Evolutionary conservation across 768 basidiomycete species (phyloP).

Genomic region (Rubroboletus satanas): DNA sequence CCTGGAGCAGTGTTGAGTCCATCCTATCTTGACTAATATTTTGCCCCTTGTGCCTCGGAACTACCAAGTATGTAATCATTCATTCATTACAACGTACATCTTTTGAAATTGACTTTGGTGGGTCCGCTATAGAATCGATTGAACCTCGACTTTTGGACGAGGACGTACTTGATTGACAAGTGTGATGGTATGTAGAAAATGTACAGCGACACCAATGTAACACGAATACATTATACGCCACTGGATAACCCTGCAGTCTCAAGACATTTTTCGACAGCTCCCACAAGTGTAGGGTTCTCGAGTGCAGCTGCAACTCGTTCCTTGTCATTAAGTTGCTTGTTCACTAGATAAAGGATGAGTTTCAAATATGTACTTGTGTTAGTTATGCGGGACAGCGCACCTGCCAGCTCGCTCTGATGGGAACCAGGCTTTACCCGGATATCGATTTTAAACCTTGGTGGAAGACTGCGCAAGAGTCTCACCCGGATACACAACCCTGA

Average conservation of each 20-base stretch:
- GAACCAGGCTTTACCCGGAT: constrained; percentile 91
- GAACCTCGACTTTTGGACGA: background rate
- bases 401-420: constrained; percentile 90
- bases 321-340: constrained; percentile 98
- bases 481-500: constrained; percentile 91
- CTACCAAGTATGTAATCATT: background rate
- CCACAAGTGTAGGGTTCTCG: constrained; percentile 83
- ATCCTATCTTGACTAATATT: background rate
- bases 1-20: background rate
- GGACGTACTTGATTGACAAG: background rate
- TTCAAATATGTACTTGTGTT: background rate
- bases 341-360: constrained; percentile 51
- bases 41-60: background rate
- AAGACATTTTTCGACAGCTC: constrained; percentile 81
- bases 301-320: constrained; percentile 96
- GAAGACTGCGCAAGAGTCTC: constrained; percentile 82
- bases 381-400: constrained; percentile 39
- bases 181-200: background rate
- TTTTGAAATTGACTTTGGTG: background rate
- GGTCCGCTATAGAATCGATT: background rate
- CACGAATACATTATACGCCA: constrained; percentile 1
- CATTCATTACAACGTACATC: background rate
- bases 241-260: constrained; percentile 30
- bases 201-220: background rate
- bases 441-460: constrained; percentile 91